Base-by-base conservation (phyloP, 2,329 filamentous ascomycete species). In the Diaporthe longicolla region DNA sequence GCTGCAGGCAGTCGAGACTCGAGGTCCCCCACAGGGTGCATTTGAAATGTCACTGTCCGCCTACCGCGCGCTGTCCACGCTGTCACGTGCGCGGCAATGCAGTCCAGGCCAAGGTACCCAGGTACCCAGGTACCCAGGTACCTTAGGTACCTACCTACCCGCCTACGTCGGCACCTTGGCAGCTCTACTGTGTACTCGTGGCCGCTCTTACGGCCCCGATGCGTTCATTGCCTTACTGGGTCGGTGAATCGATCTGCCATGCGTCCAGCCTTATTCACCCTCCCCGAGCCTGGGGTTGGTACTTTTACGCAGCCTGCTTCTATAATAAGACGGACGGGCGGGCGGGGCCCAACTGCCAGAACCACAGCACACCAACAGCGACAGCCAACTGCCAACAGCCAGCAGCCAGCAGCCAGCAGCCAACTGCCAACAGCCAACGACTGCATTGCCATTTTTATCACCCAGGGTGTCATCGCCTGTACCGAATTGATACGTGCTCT, bases 261-360 rank as follows among this genome's bases (percentile, higher is more conserved):
- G 29, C 29, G 29, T 32, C 29, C 29, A 32, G 29, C 29, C 29
- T 32, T 32, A 32, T 6, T 32, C 19, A 6, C 57, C 35, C 37
- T 6, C 26, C 37, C 35, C 24, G 26, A 43, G 7, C 37, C 58
- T 24, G 37, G 24, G 61, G 5, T 7, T 15, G 43, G 59, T 65
- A 50, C 43, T 50, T 50, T 66, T 35, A 37, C 11, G 26, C 43
- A 50, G 13, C 37, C 29, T 52, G 63, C 21, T 66, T 66, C 63
- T 66, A 66, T 66, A 66, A 52, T 66, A 66, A 66, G 63, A 52
- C 29, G 17, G 61, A 45, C 43, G 43, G 43, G 29, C 29, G 29
- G 29, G 29, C 29, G 29, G 29, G 29, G 29, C 7, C 43, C 61
- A 45, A 8, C 43, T 45, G 43, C 15, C 43, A 45, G 43, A 45